Conservation (phyloP, 192 early-diverging fungal species). For the Backusella tuberculispora region DNA sequence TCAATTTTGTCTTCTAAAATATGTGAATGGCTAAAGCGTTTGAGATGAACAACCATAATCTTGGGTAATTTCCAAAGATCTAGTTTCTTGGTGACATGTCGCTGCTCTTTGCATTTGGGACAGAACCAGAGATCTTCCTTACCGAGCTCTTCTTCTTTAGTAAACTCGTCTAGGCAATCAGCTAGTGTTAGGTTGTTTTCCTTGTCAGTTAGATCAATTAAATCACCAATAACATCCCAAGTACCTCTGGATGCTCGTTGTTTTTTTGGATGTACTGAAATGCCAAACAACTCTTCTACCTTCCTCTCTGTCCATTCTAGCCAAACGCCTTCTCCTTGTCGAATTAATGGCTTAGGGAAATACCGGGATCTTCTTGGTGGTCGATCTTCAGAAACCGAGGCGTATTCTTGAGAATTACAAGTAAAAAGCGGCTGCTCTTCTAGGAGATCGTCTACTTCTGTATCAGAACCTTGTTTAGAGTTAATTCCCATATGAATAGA, state of each 20-base stretch:
- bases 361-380: background rate
- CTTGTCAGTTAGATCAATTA: conserved; percentile 23
- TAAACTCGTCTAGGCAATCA: conserved; percentile 79
- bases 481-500: too few species aligned
- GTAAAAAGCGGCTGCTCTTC: background rate
- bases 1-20: conserved; percentile 76
- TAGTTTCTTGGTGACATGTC: conserved; percentile 77
- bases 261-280: background rate
- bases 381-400: too few species aligned
- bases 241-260: conserved; percentile 21
- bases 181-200: conserved; percentile 47
- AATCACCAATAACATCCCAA: conserved; percentile 31
- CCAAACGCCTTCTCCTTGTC: conserved; percentile 40
- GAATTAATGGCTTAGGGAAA: conserved; percentile 11
- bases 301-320: conserved; percentile 26
- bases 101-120: conserved; percentile 76
- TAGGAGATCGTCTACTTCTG: background rate
- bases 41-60: conserved; percentile 83
- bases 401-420: background rate
- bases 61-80: conserved; percentile 82
- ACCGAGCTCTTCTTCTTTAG: conserved; percentile 71
- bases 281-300: conserved; percentile 35
- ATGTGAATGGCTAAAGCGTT: conserved; percentile 74
- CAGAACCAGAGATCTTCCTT: conserved; percentile 84
- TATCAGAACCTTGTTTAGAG: too few species aligned